Evolutionary conservation across 2,329 filamentous ascomycete species (phyloP).

Genomic region (Domatiomyces catenatus): DNA sequence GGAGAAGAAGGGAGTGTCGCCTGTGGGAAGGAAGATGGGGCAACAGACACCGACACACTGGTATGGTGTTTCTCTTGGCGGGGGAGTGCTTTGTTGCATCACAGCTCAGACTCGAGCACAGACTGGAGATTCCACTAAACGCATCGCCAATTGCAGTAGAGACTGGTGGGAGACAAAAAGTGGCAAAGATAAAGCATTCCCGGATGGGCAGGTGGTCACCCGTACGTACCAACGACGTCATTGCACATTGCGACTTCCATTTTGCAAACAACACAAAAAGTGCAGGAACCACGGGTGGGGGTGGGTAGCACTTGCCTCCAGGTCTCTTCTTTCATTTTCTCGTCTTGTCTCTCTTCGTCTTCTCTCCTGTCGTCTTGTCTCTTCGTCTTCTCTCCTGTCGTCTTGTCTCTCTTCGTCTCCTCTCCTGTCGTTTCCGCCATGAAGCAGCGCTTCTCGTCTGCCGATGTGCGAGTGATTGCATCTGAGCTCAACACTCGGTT

Average conservation of each 20-base stretch:
- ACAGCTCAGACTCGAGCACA: not conserved
- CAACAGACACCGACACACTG: not conserved
- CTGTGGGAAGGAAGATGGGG: not conserved
- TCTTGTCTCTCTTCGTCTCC: no score
- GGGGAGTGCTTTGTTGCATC: not conserved
- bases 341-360: not conserved
- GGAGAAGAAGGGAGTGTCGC: not conserved
- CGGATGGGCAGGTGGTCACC: not conserved
- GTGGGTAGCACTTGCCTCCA: not conserved
- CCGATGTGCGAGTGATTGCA: constrained; percentile 66
- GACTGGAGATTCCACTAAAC: not conserved
- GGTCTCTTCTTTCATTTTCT: not conserved
- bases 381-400: no score
- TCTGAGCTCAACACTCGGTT: constrained; percentile 74
- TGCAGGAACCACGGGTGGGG: not conserved
- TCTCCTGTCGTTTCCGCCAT: constrained; percentile 22
- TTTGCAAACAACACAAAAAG: not conserved
- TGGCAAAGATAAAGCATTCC: not conserved
- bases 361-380: not conserved
- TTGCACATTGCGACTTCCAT: not conserved
- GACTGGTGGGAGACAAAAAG: not conserved
- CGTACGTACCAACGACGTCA: not conserved
- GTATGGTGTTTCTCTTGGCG: not conserved
- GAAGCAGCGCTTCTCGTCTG: constrained; percentile 45
- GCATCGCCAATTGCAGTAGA: not conserved